Conservation (phyloP, 2,329 filamentous ascomycete species). For the Phaeosphaeria sp. region DNA sequence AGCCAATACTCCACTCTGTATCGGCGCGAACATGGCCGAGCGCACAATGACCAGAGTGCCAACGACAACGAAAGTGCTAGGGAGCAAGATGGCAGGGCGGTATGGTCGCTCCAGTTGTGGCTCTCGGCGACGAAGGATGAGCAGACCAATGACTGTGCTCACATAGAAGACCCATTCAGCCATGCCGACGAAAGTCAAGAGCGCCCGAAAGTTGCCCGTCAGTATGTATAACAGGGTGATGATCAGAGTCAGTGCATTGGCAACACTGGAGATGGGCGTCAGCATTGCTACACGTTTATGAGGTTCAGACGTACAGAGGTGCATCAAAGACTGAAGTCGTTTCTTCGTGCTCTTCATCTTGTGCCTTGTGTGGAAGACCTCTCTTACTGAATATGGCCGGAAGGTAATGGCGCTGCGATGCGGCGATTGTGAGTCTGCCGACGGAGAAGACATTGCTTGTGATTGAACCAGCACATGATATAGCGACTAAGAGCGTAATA, state of each 20-base stretch:
- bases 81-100: conserved; percentile 60
- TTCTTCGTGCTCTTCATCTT: conserved; percentile 5
- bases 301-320: conserved; percentile 33
- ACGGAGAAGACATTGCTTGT: conserved; percentile 69
- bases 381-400: conserved; percentile 40
- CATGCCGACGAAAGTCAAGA: conserved; percentile 60
- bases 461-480: conserved; percentile 68
- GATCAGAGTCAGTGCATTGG: conserved; percentile 33
- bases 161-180: conserved; percentile 68
- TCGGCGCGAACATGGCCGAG: conserved; percentile 65
- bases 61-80: conserved; percentile 62
- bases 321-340: conserved; percentile 33
- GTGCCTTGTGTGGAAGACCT: conserved; percentile 27
- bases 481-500: conserved; percentile 64
- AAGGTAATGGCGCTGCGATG: conserved; percentile 49
- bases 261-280: conserved; percentile 49
- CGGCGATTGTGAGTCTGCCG: conserved; percentile 67
- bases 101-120: conserved; percentile 64
- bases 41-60: conserved; percentile 67
- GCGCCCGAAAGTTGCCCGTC: conserved; percentile 66
- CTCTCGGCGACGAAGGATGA: conserved; percentile 64
- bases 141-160: conserved; percentile 65
- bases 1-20: conserved; percentile 61
- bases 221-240: conserved; percentile 64
- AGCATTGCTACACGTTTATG: conserved; percentile 4